A percentile compares a stretch with the other conserved stretches of the same genome.
Evolutionary conservation across 176 grass and related monocot genomes (phyloP).

Genomic region (Eleusine coracana): DNA sequence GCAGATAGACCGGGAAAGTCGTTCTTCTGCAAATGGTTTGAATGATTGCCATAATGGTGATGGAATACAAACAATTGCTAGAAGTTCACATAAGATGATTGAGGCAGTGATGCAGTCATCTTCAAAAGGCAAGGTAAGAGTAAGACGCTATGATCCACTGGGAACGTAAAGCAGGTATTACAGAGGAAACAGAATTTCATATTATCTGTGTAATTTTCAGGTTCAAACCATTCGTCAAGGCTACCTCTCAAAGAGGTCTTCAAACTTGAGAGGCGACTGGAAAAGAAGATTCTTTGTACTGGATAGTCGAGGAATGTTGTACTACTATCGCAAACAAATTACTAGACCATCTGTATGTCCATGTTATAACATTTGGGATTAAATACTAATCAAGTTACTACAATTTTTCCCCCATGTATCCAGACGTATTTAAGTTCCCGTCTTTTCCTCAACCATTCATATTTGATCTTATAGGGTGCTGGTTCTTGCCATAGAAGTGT

Average conservation of each 20-base stretch:
- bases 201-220: slow-evolving; percentile 48
- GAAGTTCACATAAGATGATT: slow-evolving; percentile 93
- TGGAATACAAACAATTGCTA: slow-evolving; percentile 71
- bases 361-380: slow-evolving; percentile 18
- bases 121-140: slow-evolving; percentile 87
- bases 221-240: slow-evolving; percentile 98
- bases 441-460: slow-evolving; percentile 39
- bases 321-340: slow-evolving; percentile 95
- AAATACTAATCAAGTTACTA: slow-evolving; percentile 33
- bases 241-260: slow-evolving; percentile 94
- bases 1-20: slow-evolving; percentile 83
- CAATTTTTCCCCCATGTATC: slow-evolving; percentile 19
- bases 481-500: slow-evolving; percentile 62
- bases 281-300: slow-evolving; percentile 99
- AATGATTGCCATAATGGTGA: slow-evolving; percentile 73
- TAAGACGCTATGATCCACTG: slow-evolving; percentile 41
- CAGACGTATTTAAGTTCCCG: slow-evolving; percentile 24
- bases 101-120: slow-evolving; percentile 84
- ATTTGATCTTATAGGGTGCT: slow-evolving; percentile 60
- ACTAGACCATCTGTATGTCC: slow-evolving; percentile 80
- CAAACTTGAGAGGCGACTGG: slow-evolving; percentile 96
- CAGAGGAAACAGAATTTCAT: slow-evolving; percentile 20
- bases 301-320: slow-evolving; percentile 97
- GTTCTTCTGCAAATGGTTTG: slow-evolving; percentile 67
- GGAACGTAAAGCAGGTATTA: slow-evolving; percentile 11